Evolutionary conservation across 129 eudicot genomes (phyloP).

Genomic region (Smallanthus sonchifolius): DNA sequence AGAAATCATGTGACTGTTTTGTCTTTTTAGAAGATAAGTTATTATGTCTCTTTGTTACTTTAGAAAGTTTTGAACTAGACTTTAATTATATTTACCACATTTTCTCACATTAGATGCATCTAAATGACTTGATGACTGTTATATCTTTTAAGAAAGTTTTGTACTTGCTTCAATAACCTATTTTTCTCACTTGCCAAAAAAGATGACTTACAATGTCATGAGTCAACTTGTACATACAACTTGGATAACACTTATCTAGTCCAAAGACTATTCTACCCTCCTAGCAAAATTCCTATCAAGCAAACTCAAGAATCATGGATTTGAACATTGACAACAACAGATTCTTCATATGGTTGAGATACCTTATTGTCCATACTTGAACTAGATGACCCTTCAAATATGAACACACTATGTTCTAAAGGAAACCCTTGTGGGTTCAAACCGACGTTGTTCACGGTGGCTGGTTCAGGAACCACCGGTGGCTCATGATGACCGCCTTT

Average conservation of each 20-base stretch:
- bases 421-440: constrained; percentile 19
- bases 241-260: constrained; percentile 23
- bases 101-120: too few species aligned
- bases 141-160: background rate
- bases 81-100: too few species aligned
- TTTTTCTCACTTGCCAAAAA: constrained; percentile 1
- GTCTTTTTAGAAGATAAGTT: background rate
- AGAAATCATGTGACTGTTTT: background rate
- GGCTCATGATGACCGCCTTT: constrained; percentile 10
- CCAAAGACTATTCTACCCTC: constrained; percentile 18
- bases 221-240: constrained; percentile 27
- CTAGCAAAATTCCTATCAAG: constrained; percentile 19
- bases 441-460: constrained; percentile 1
- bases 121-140: too few species aligned
- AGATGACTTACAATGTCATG: constrained; percentile 19
- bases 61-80: background rate
- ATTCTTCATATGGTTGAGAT: constrained; percentile 28
- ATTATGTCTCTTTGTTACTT: background rate
- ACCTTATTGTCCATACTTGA: constrained; percentile 28
- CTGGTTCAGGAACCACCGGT: constrained; percentile 12
- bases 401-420: constrained; percentile 26
- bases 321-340: constrained; percentile 19
- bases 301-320: constrained; percentile 21
- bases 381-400: constrained; percentile 34
- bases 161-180: background rate